phyloP scores from a whole-genome alignment of 345 rosid species.

The sweet orange (Citrus sinensis) region DVS_A1.0 CM039162.1:1223501-1224000 shows the following conservation, averaged over 20 bases:
- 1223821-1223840: background rate
- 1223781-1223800: background rate
- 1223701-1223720: background rate
- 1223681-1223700: background rate
- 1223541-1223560: background rate
- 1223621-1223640: too few species aligned
- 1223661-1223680: background rate
- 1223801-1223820: background rate
- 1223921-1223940: background rate
- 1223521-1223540: constrained; percentile 20
- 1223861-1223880: background rate
- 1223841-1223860: background rate
- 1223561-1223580: background rate
- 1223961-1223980: background rate
- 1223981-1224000: background rate
- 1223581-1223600: background rate
- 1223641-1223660: background rate
- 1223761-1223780: background rate
- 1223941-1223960: background rate
- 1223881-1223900: background rate
- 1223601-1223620: background rate
- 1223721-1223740: background rate
- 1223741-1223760: background rate
- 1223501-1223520: constrained; percentile 66
- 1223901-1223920: background rate